Conservation (phyloP, 257 asterid genomes). For the Solanum piurae region DNA sequence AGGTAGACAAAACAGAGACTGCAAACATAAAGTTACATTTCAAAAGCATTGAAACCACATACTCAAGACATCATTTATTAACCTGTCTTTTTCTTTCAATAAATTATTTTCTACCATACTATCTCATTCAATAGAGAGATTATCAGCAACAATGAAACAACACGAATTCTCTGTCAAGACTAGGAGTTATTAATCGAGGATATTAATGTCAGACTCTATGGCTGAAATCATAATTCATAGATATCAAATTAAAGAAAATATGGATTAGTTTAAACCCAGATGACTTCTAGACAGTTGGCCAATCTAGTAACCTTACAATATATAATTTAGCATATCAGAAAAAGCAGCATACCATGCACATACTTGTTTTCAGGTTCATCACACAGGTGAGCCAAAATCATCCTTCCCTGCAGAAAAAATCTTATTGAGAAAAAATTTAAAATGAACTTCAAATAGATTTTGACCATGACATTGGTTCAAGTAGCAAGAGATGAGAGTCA, state of each 20-base stretch:
- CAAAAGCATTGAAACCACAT: neutral
- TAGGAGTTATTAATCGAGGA: neutral
- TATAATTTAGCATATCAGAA: neutral
- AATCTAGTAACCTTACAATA: neutral
- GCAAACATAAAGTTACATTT: conserved; percentile 6
- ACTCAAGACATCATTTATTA: neutral
- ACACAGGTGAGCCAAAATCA: conserved; percentile 82
- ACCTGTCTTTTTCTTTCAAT: neutral
- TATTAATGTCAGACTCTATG: neutral
- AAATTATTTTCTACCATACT: neutral
- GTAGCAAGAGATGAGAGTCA: neutral
- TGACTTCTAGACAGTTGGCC: neutral
- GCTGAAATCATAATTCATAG: neutral
- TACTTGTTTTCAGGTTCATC: conserved; percentile 95
- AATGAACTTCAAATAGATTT: neutral
- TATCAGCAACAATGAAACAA: neutral
- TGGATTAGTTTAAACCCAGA: neutral
- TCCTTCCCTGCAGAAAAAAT: conserved; percentile 61
- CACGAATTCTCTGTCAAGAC: neutral
- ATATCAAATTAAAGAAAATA: neutral
- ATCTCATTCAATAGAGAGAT: neutral
- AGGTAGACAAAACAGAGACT: conserved; percentile 82
- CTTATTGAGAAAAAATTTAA: conserved; percentile 1
- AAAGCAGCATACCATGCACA: conserved; percentile 72
- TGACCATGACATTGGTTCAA: neutral